These are phyloP conservation scores for Cercospora janseana DNA, from an alignment of 2,329 filamentous ascomycete species.

Conservation along the genomic window DNA sequence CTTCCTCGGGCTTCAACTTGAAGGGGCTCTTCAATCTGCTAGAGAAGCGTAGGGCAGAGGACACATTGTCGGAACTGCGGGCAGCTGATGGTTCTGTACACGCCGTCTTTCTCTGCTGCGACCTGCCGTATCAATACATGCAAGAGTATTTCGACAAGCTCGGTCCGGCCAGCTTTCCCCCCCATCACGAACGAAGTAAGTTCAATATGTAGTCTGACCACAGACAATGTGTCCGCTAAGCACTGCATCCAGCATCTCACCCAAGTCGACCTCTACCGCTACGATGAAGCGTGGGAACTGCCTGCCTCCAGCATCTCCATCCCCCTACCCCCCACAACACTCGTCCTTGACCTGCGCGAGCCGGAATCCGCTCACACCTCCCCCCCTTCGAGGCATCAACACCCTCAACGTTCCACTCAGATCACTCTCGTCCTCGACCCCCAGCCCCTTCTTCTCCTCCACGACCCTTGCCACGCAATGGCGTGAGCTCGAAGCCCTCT, in stretches of 20 bases:
- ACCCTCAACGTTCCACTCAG: slow-evolving; percentile 38
- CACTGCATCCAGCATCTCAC: slow-evolving; percentile 40
- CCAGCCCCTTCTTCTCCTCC: slow-evolving; percentile 51
- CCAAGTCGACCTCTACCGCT: slow-evolving; percentile 54
- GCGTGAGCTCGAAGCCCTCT: slow-evolving; percentile 48
- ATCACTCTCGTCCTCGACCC: slow-evolving; percentile 36
- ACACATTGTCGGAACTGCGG: slow-evolving; percentile 46
- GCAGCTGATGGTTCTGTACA: slow-evolving; percentile 49
- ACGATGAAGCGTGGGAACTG: slow-evolving; percentile 57
- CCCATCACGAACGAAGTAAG: slow-evolving; percentile 45
- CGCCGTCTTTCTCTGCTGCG: slow-evolving; percentile 62
- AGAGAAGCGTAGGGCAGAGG: slow-evolving; percentile 49
- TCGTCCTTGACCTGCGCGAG: slow-evolving; percentile 29
- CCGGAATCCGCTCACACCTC: slow-evolving; percentile 12
- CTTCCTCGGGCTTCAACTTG: slow-evolving; percentile 61
- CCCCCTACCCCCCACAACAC: slow-evolving; percentile 19
- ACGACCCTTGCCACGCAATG: slow-evolving; percentile 48
- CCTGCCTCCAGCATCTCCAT: slow-evolving; percentile 42
- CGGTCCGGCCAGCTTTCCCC: slow-evolving; percentile 48
- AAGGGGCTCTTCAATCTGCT: slow-evolving; percentile 53
- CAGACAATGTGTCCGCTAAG: background rate
- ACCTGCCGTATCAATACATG: slow-evolving; percentile 63
- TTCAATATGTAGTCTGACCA: background rate
- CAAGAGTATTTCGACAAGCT: slow-evolving; percentile 58
- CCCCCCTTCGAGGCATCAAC: background rate